A percentile compares a stretch with the other conserved stretches of the same genome.
Conservation (phyloP, 805 yeast genomes). For the Babjeviella inositovora region DNA sequence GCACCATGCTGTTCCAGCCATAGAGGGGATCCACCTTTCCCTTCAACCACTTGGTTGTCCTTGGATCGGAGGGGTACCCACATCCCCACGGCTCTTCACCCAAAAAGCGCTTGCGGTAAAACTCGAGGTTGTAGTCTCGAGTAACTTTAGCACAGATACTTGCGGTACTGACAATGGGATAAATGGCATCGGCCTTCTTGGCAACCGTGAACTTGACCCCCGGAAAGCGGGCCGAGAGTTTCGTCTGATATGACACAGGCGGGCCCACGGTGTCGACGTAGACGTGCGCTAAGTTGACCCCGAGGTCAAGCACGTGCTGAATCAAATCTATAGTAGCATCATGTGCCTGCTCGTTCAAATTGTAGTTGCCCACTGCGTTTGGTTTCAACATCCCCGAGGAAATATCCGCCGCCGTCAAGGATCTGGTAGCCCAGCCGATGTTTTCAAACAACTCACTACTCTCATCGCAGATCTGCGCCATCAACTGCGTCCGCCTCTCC, state of each 20-base stretch:
- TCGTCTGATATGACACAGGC: conserved; percentile 68
- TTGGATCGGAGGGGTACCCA: conserved; percentile 91
- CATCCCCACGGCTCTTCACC: conserved; percentile 47
- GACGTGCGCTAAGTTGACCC: conserved; percentile 52
- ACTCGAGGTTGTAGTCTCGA: conserved; percentile 48
- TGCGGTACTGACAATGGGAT: conserved; percentile 88
- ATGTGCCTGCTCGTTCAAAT: conserved; percentile 92
- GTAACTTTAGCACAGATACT: conserved; percentile 95
- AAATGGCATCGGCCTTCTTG: conserved; percentile 88
- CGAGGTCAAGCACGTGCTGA: conserved; percentile 38
- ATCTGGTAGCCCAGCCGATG: conserved; percentile 80
- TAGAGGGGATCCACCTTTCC: conserved; percentile 49
- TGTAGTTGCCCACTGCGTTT: conserved; percentile 32
- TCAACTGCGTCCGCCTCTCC: conserved; percentile 42
- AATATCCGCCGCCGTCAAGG: conserved; percentile 78
- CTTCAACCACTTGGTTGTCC: conserved; percentile 65
- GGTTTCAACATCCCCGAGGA: conserved; percentile 76
- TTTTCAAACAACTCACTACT: conserved; percentile 27
- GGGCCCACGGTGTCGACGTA: conserved; percentile 97
- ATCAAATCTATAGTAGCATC: conserved; percentile 80
- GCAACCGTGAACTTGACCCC: conserved; percentile 60
- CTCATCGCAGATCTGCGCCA: conserved; percentile 36
- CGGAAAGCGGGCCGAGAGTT: conserved; percentile 59
- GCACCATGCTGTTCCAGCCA: conserved; percentile 68
- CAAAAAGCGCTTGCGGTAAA: conserved; percentile 12